Percentiles rank a stretch among this genome's conserved stretches.
phyloP scores from a whole-genome alignment of 2,329 filamentous ascomycete genomes.

The Pestalotiopsis sp. region DNA sequence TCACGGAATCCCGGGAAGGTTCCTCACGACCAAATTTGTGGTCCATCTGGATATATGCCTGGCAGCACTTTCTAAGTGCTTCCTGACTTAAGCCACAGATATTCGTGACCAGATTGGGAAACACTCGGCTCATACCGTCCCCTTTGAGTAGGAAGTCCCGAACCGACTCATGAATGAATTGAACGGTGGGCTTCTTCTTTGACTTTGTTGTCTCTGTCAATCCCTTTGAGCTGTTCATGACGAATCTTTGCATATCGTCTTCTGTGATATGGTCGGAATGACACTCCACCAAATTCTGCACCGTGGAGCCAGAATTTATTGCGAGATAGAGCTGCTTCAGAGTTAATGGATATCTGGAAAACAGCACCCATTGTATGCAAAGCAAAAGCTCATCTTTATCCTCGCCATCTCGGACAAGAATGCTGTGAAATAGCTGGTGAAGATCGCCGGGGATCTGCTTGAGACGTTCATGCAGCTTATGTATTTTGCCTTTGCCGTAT shows the following conservation, averaged over 20 bases:
- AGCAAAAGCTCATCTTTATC: conserved; percentile 32
- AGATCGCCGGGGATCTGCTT: conserved; percentile 40
- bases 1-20: neutral
- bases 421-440: conserved; percentile 41
- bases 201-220: conserved; percentile 45
- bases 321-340: conserved; percentile 40
- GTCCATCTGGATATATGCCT: conserved; percentile 9
- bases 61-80: conserved; percentile 39
- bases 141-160: conserved; percentile 47
- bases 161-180: conserved; percentile 58
- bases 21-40: neutral
- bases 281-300: conserved; percentile 21
- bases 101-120: conserved; percentile 34
- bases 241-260: conserved; percentile 32
- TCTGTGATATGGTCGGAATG: conserved; percentile 22
- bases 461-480: conserved; percentile 34
- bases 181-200: conserved; percentile 34
- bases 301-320: conserved; percentile 28
- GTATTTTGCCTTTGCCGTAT: conserved; percentile 32
- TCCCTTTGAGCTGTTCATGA: conserved; percentile 51
- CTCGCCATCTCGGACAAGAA: conserved; percentile 37
- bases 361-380: conserved; percentile 44
- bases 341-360: conserved; percentile 35
- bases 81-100: conserved; percentile 41
- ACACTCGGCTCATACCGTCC: conserved; percentile 30